Percentiles rank a stretch among this genome's conserved stretches.
Evolutionary conservation across 139 green algal species (phyloP).

Genomic region (Eudorina sp.): DNA sequence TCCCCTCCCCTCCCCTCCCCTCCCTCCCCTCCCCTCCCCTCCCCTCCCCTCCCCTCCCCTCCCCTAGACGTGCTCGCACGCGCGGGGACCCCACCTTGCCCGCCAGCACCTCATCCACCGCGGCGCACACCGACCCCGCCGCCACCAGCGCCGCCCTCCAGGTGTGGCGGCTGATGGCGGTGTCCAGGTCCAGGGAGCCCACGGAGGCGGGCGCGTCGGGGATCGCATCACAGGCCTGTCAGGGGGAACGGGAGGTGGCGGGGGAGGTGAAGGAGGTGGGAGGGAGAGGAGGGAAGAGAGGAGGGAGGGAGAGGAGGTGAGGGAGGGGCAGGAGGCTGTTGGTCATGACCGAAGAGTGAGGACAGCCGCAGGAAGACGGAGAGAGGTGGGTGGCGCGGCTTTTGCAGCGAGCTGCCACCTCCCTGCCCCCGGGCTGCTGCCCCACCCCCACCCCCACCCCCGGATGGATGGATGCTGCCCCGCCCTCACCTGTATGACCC

Average conservation of each 20-base stretch:
- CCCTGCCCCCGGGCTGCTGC: no score
- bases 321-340: no score
- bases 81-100: constrained; percentile 38
- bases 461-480: neutral
- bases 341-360: no score
- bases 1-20: no score
- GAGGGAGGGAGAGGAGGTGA: neutral
- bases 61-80: neutral
- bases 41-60: neutral
- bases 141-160: constrained; percentile 84
- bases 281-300: neutral
- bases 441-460: no score
- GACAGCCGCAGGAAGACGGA: no score
- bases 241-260: neutral
- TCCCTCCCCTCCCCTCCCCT: neutral
- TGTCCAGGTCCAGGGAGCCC: constrained; percentile 88
- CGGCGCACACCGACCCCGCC: constrained; percentile 78
- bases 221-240: constrained; percentile 66
- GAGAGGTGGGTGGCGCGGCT: no score
- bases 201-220: constrained; percentile 63
- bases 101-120: constrained; percentile 80
- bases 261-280: neutral
- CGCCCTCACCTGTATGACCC: constrained; percentile 51
- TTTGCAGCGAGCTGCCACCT: no score
- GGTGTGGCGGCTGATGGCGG: constrained; percentile 78